Conservation (phyloP, 352 stramenopile genomes). For the Globisporangium camurandrum region DNA sequence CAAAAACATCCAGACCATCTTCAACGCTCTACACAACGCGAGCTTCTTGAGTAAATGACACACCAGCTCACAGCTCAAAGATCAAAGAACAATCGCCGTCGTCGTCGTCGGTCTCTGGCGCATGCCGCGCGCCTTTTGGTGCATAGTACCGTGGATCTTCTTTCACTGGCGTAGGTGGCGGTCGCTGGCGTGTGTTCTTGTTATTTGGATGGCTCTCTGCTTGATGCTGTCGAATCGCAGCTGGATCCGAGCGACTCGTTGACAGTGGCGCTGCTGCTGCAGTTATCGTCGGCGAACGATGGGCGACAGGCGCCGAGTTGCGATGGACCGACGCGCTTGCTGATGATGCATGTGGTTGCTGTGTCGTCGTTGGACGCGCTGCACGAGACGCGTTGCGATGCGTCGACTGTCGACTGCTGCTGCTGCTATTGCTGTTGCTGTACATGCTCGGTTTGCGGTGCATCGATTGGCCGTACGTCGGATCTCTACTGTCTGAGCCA, state of each 20-base stretch:
- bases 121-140: neutral
- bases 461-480: neutral
- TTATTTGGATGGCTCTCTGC: constrained; percentile 1
- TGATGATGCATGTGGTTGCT: constrained; percentile 5
- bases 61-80: constrained; percentile 13
- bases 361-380: neutral
- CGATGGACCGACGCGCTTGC: constrained; percentile 3
- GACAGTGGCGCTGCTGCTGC: constrained; percentile 1
- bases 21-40: too few relatives aligned
- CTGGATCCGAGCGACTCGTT: constrained; percentile 10
- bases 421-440: constrained; percentile 2
- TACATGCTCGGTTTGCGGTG: neutral
- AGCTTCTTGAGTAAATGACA: too few relatives aligned
- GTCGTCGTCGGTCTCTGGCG: constrained; percentile 1
- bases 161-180: neutral
- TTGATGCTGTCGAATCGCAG: constrained; percentile 9
- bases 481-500: too few relatives aligned
- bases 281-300: neutral
- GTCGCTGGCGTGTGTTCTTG: neutral
- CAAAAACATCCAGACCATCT: too few relatives aligned
- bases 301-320: constrained; percentile 10
- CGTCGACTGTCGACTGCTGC: constrained; percentile 5
- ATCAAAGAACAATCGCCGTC: constrained; percentile 5
- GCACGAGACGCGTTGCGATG: neutral
- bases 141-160: constrained; percentile 9